These are phyloP conservation scores for Brettanomyces bruxellensis DNA, from an alignment of 805 yeast species.

Conservation along the genomic window DNA sequence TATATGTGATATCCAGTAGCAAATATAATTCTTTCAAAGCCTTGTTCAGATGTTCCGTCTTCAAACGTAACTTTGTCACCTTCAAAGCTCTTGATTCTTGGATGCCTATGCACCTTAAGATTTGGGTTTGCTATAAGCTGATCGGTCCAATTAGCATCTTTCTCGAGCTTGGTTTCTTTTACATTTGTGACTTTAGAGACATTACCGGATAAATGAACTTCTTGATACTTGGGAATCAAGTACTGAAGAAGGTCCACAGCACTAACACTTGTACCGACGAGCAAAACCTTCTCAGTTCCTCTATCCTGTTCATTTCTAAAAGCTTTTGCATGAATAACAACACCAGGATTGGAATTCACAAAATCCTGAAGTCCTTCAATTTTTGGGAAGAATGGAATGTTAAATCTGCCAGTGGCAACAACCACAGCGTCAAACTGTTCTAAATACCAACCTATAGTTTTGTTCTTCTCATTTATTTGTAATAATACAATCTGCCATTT, in stretches of 20 bases:
- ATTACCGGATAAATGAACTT: constrained; percentile 3
- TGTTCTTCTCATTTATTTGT: constrained; percentile 3
- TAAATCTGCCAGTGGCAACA: constrained; percentile 31
- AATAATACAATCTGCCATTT: constrained; percentile 28
- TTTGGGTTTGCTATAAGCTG: constrained; percentile 26
- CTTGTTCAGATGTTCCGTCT: constrained; percentile 22
- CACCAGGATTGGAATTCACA: constrained; percentile 22
- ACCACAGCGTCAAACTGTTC: constrained; percentile 35
- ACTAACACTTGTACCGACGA: constrained; percentile 41
- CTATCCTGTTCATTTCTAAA: constrained; percentile 21
- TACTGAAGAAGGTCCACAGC: constrained; percentile 54
- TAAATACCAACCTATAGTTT: constrained; percentile 28
- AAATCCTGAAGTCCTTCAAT: constrained; percentile 26
- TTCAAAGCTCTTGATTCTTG: constrained; percentile 20
- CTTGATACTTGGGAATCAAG: constrained; percentile 19
- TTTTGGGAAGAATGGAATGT: constrained; percentile 31
- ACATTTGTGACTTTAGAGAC: neutral
- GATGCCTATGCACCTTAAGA: constrained; percentile 23
- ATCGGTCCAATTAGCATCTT: constrained; percentile 25
- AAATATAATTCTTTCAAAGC: constrained; percentile 32
- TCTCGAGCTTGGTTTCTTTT: neutral
- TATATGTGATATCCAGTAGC: constrained; percentile 44
- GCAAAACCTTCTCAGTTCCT: constrained; percentile 21
- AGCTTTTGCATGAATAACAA: constrained; percentile 19
- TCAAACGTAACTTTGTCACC: constrained; percentile 21